Evolutionary conservation across 306 rosid species (phyloP), one percentile per base, ranked within the genome.

Genomic region (Phaseolus lunatus): DNA sequence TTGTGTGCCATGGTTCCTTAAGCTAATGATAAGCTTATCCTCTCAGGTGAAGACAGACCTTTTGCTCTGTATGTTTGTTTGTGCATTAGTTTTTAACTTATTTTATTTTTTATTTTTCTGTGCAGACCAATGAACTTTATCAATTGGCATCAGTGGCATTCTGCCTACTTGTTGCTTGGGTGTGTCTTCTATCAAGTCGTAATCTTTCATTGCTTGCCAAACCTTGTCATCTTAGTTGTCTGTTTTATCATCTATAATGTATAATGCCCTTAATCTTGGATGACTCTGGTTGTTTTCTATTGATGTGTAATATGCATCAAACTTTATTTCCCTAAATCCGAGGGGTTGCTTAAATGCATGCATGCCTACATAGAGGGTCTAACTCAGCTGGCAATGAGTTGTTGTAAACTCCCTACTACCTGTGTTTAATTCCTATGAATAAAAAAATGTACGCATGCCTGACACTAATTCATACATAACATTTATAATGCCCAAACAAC

Each of bases 81-180:
- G 52, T 67, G 65, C 49, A 22, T 47, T 81, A 44, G 75, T 26
- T 78, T 72, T 65, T 81, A 26, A 78, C 59, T n/a, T n/a, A n/a
- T n/a, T n/a, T n/a, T 58, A 57, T 58, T 12, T 58, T 15, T 15
- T n/a, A n/a, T 29, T 61, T 72, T 73, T 77, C 49, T 81, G 61
- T 70, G 86, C 96, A 95, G 98, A 95, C 97, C 64, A 92, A 95
- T 74, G 98, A 95, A 70, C 98, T 95, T 73, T 95, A 95, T 86
- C 98, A 95, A 73, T 79, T 95, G 84, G 97, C 97, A 65, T 86
- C 97, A 1, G 98, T 95, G 83, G 97, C 98, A 26, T 95, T 95
- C 95, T 95, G 97, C 86, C 86, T 95, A n/a, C 89, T 92, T 56
- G 98, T 95, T 27, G 97, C 97, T 70, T 95, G 96, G 98, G 98